Percentiles rank a stretch among this genome's conserved stretches.
These are phyloP conservation scores for Pseudisothecium myosuroides DNA, from an alignment of 225 moss, liverwort and hornwort species.

Conservation along the genomic window DNA sequence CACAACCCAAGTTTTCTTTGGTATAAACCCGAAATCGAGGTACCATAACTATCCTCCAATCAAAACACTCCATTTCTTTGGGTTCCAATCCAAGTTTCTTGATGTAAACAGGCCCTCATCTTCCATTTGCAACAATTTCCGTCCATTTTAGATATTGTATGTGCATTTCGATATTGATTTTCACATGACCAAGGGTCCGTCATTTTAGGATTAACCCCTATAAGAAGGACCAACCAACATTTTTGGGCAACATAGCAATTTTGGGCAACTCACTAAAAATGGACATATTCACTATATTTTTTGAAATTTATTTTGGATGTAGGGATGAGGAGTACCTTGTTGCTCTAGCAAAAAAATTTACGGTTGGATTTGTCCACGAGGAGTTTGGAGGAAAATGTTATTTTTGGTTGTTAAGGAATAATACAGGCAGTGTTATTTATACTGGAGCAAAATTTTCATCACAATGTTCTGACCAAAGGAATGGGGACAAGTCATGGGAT, in stretches of 20 bases:
- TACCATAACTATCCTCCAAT: too few species aligned
- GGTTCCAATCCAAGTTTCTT: too few species aligned
- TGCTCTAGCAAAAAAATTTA: background rate
- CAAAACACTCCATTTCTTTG: too few species aligned
- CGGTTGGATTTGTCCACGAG: background rate
- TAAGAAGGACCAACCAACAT: too few species aligned
- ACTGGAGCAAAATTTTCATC: too few species aligned
- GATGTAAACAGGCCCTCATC: too few species aligned
- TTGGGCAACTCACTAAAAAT: background rate
- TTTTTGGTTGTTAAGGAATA: too few species aligned
- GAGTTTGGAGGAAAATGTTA: accelerated
- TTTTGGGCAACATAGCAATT: background rate
- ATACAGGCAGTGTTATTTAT: too few species aligned
- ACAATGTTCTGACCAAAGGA: too few species aligned
- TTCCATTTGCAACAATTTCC: background rate
- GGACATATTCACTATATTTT: background rate
- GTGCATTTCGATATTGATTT: too few species aligned
- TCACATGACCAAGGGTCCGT: background rate
- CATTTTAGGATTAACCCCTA: background rate
- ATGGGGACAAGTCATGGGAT: accelerated
- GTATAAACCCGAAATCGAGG: too few species aligned
- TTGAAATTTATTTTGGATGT: background rate
- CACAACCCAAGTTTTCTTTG: too few species aligned
- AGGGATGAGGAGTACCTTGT: accelerated
- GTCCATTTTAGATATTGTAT: background rate